Evolutionary conservation across 108 stramenopile genomes (phyloP).

Genomic region (Stephanodiscus minutulus): DNA sequence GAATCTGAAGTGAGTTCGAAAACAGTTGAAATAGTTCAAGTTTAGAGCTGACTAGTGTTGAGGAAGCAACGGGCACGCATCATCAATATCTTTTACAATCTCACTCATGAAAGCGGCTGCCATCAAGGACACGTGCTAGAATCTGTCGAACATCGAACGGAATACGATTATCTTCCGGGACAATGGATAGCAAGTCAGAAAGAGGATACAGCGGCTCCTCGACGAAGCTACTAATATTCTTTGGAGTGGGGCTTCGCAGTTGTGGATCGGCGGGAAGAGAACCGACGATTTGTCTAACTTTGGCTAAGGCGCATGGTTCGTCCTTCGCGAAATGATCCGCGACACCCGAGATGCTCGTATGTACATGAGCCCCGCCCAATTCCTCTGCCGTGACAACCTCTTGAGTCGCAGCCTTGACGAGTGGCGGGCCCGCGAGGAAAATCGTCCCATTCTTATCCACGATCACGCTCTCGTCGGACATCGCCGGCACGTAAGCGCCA

Average conservation of each 20-base stretch:
- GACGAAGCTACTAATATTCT: conserved; percentile 43
- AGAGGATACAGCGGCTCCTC: conserved; percentile 92
- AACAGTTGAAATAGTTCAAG: neutral
- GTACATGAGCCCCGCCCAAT: conserved; percentile 95
- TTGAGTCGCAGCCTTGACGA: conserved; percentile 97
- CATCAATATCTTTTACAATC: neutral
- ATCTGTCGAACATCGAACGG: conserved; percentile 96
- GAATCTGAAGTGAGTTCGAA: conserved; percentile 56
- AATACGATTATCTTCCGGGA: conserved; percentile 92
- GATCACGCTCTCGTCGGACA: conserved; percentile 97
- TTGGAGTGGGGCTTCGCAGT: conserved; percentile 33
- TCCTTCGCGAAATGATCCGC: conserved; percentile 93
- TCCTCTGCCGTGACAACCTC: conserved; percentile 96
- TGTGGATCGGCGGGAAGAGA: conserved; percentile 53
- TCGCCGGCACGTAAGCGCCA: conserved; percentile 98
- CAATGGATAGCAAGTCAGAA: conserved; percentile 87
- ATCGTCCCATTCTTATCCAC: conserved; percentile 97
- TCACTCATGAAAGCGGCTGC: conserved; percentile 93
- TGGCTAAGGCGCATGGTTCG: conserved; percentile 89
- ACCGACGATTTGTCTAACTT: conserved; percentile 83
- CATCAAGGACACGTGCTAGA: conserved; percentile 93
- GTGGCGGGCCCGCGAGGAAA: conserved; percentile 98
- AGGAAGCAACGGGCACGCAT: neutral
- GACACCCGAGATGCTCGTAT: conserved; percentile 90
- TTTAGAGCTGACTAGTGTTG: neutral